Evolutionary conservation across 108 stramenopile genomes (phyloP), one percentile per base, ranked within the genome.

Genomic region (Craspedostauros australis): DNA sequence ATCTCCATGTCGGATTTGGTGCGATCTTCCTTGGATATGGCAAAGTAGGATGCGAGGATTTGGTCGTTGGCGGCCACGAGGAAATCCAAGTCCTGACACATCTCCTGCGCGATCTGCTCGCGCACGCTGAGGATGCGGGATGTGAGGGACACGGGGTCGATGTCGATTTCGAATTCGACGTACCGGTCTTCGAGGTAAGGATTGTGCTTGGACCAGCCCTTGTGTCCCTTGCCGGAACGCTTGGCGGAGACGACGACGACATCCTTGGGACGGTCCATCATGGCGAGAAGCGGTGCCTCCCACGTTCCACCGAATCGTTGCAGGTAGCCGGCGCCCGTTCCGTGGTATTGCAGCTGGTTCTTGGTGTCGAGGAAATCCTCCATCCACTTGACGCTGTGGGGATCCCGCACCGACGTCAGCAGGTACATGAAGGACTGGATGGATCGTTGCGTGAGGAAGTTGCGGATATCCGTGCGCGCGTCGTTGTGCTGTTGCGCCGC

Each of bases 391-490:
- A 65, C 76, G 20, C 66, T 65, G 38, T 84, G 80, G 1, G 84
- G 84, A 70, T 86, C 84, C 41, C 85, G 73, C 53, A 75, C 79
- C 39, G 71, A 62, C 31, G 68, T 72, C 50, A 84, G 50, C 6
- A 91, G 45, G 43, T 53, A 80, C 31, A 86, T 72, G 58, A 91
- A 91, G 52, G 78, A 80, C 64, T 91, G 89, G 32, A 91, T 68
- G 33, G 84, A 64, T 24, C 83, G 54, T 61, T 91, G 89, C 2
- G 85, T 91, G 45, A 91, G 58, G 21, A 91, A 66, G 46, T 73
- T 74, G 2, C 68, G 60, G 43, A 69, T 45, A 41, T 69, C 68
- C 31, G 60, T 69, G 4, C 68, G 60, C 20, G 37, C 51, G 26
- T 69, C 54, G 19, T 46, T 64, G 30, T 43, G 53, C 5, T 16